Percentiles rank a stretch among this genome's conserved stretches.
phyloP scores from a whole-genome alignment of 2,329 filamentous ascomycete species.

The Trichoderma semiorbis region DNA sequence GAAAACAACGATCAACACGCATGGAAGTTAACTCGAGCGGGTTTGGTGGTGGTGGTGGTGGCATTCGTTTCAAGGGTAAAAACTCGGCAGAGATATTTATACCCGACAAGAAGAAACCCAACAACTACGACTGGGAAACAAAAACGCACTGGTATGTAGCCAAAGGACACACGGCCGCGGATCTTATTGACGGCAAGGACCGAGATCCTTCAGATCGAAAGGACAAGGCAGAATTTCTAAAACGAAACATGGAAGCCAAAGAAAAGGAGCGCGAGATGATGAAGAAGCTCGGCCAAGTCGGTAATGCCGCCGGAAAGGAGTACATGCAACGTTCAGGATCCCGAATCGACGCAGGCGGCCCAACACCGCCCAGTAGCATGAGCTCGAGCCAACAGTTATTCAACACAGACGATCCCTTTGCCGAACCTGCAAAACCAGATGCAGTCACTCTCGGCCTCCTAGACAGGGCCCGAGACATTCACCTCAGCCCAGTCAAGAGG shows the following conservation, averaged over 20 bases:
- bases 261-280: conserved; percentile 73
- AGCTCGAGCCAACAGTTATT: conserved; percentile 7
- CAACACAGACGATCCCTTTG: conserved; percentile 21
- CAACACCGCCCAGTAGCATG: conserved; percentile 15
- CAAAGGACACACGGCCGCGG: conserved; percentile 52
- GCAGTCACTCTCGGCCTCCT: conserved; percentile 37
- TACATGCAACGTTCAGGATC: conserved; percentile 56
- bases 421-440: conserved; percentile 38
- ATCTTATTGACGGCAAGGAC: conserved; percentile 64
- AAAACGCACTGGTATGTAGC: conserved; percentile 56
- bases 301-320: conserved; percentile 64
- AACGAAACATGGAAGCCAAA: conserved; percentile 59
- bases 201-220: conserved; percentile 53
- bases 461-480: conserved; percentile 43
- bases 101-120: conserved; percentile 23
- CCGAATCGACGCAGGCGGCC: conserved; percentile 14
- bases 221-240: conserved; percentile 63
- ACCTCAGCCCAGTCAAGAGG: conserved; percentile 58
- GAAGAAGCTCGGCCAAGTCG: conserved; percentile 61
- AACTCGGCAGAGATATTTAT: conserved; percentile 20
- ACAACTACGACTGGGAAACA: conserved; percentile 56
- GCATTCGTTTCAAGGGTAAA: conserved; percentile 32
- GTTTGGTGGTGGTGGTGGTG: conserved; percentile 31
- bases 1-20: conserved; percentile 61
- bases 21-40: conserved; percentile 77